Percentiles rank a stretch among this genome's conserved stretches.
Conservation (phyloP, 208 protist genomes). For the Naegleria fowleri region DNA sequence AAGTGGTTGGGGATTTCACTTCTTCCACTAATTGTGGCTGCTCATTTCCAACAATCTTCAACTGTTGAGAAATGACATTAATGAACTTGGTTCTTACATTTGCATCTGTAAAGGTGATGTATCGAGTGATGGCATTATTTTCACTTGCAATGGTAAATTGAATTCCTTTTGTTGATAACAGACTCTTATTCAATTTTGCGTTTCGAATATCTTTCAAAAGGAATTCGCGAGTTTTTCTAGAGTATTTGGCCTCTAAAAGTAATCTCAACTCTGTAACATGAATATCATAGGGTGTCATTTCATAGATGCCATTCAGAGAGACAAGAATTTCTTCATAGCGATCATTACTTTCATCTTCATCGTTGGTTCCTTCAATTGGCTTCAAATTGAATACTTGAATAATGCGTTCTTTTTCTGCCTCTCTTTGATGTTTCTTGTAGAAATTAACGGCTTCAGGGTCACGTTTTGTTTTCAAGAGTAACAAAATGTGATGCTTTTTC, state of each 20-base stretch:
- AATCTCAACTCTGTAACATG: not conserved
- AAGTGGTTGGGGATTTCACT: not conserved
- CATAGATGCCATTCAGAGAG: not conserved
- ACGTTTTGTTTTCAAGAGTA: not conserved
- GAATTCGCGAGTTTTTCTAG: not conserved
- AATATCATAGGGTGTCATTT: not conserved
- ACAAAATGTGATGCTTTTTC: not conserved
- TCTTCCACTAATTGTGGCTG: not conserved
- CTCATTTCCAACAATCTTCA: not conserved
- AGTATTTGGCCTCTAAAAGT: not conserved
- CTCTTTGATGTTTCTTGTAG: not conserved
- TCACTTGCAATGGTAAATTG: not conserved
- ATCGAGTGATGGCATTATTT: not conserved
- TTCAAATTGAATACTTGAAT: slow-evolving; percentile 3
- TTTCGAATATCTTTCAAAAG: not conserved
- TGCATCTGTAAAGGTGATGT: not conserved
- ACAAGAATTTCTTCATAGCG: not conserved
- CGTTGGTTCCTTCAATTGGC: not conserved
- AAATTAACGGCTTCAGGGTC: not conserved
- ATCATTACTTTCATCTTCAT: not conserved
- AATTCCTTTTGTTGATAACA: not conserved
- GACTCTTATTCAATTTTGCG: not conserved
- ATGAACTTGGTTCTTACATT: not conserved
- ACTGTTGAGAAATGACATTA: not conserved
- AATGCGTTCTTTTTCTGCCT: not conserved